phyloP scores from a whole-genome alignment of 192 early-diverging fungal species.

The Dissophora ornata region DNA sequence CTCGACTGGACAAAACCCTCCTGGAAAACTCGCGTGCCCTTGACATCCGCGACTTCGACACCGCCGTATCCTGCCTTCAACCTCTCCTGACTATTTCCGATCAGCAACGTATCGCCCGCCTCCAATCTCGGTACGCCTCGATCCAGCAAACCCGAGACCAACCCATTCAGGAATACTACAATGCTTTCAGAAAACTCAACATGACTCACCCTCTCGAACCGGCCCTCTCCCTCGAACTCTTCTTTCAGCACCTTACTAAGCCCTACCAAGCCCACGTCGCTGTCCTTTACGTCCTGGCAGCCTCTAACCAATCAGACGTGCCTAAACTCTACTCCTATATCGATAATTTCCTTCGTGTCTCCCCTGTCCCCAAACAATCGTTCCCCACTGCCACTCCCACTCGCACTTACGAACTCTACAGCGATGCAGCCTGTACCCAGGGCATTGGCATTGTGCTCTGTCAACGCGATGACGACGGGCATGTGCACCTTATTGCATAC shows the following conservation, averaged over 20 bases:
- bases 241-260: neutral
- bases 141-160: conserved; percentile 10
- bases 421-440: neutral
- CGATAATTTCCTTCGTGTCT: neutral
- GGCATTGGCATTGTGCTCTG: conserved; percentile 8
- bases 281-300: neutral
- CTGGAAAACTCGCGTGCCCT: neutral
- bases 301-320: neutral
- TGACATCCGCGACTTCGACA: conserved; percentile 6
- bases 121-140: neutral
- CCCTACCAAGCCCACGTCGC: neutral
- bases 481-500: conserved; percentile 6
- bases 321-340: neutral
- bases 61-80: neutral
- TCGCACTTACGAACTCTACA: neutral
- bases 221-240: neutral
- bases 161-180: neutral
- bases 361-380: no score
- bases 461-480: conserved; percentile 5
- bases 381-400: no score
- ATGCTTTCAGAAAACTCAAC: neutral
- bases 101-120: neutral
- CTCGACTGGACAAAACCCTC: neutral
- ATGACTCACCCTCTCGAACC: neutral
- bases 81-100: neutral